Base-by-base conservation (phyloP, 352 stramenopile genomes). In the Phytophthora pseudosyringae region DNA sequence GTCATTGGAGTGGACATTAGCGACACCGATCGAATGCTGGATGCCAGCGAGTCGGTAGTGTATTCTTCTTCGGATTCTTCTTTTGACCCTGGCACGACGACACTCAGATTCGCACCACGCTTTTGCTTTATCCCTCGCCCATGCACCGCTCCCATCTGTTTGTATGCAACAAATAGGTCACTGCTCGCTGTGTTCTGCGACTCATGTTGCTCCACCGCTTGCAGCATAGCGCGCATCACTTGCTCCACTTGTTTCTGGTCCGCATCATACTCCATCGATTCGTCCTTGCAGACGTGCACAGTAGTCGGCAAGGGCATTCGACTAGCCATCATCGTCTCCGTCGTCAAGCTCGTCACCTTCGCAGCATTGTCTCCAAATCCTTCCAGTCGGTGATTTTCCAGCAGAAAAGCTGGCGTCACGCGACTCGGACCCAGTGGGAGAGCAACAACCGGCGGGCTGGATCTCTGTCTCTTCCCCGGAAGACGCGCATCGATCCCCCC, bases 381-480 rank as follows among this genome's bases (percentile, higher is more conserved):
- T 35, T 67, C 41, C n/a, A 69, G 45, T 53, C n/a, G 50, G 28
- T 38, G 28, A 25, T 51, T 64, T 15, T 72, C 52, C 44, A 69
- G 39, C 44, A 67, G 25, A 54, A 65, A 52, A 3, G 43, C 26
- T 44, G 61, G 43, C 13, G 57, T 56, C 28, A 60, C 49, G 32
- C 56, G 39, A 61, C 39, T 69, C 10, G 39, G 18, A 4, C 33
- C 53, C 29, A 65, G 21, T 32, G 65, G 51, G 3, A 69, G 39
- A 16, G 60, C 45, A 36, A 38, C 47, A 57, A 61, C 48, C 0
- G 73, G 75, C 1, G 81, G 80, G 48, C 80, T 90, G 12, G 84
- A 88, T 4, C 84, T 76, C 51, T 91, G 84, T 2, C 84, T 73
- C 44, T 93, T 93, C 5, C 84, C 80, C 2, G 75, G 71, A 6